Percentiles rank a stretch among this genome's conserved stretches.
Conservation (phyloP, 345 rosid species). For the Aurinia saxatilis region DNA sequence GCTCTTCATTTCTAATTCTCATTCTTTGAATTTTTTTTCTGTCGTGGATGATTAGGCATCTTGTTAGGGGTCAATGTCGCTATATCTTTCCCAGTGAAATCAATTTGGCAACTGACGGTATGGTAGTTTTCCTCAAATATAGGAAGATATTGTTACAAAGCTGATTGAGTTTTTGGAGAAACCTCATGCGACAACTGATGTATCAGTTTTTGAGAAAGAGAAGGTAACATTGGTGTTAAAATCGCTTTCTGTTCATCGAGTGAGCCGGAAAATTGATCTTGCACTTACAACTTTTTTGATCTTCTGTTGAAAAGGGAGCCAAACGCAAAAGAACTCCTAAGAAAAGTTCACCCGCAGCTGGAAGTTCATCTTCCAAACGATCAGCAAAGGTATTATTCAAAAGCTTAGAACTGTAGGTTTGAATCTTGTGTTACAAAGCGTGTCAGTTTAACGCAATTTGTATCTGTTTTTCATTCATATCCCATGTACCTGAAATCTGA, state of each 20-base stretch:
- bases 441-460: not conserved
- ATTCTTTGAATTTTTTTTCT: not conserved
- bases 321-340: constrained; percentile 65
- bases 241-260: not conserved
- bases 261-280: not conserved
- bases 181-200: constrained; percentile 66
- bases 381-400: constrained; percentile 51
- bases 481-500: not conserved
- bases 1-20: not conserved
- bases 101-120: constrained; percentile 1
- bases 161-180: constrained; percentile 76
- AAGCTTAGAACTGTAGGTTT: not conserved
- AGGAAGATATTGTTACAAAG: constrained; percentile 76
- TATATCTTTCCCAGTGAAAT: not conserved
- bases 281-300: not conserved
- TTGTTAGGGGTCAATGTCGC: not conserved
- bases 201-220: constrained; percentile 64
- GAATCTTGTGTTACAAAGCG: not conserved
- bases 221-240: constrained; percentile 32
- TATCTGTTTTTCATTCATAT: not conserved
- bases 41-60: not conserved
- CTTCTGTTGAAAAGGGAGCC: constrained; percentile 32
- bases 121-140: constrained; percentile 13
- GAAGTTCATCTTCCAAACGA: constrained; percentile 42
- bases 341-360: constrained; percentile 41